A percentile compares a stretch with the other conserved stretches of the same genome.
phyloP scores from a whole-genome alignment of 2,329 filamentous ascomycete species.

The Alternaria atra region DNA sequence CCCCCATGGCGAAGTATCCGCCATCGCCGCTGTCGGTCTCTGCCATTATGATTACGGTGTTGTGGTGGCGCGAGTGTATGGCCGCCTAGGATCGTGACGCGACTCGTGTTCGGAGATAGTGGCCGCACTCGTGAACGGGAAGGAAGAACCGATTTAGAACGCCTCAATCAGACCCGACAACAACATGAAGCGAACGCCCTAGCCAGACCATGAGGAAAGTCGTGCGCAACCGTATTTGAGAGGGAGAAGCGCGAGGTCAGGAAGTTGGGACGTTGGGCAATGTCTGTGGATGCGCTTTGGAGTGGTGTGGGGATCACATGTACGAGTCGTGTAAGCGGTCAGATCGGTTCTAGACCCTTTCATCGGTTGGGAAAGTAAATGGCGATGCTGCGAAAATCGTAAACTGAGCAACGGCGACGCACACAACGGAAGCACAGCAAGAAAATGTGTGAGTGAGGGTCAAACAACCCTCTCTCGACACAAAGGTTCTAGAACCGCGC shows the following conservation, averaged over 20 bases:
- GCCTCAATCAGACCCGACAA: constrained; percentile 8
- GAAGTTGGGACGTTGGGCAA: constrained; percentile 12
- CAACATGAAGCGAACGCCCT: constrained; percentile 5
- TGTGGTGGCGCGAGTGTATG: constrained; percentile 5
- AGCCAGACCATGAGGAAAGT: constrained; percentile 4
- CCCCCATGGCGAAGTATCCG: constrained; percentile 43
- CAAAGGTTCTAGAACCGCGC: constrained; percentile 29
- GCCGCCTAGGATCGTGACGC: background rate
- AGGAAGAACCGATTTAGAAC: constrained; percentile 1
- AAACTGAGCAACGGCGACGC: background rate
- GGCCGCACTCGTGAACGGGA: constrained; percentile 1
- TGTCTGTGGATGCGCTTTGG: constrained; percentile 21
- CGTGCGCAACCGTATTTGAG: constrained; percentile 1
- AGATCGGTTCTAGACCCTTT: constrained; percentile 33
- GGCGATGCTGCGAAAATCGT: background rate
- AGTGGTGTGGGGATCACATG: constrained; percentile 19
- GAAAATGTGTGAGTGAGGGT: constrained; percentile 6
- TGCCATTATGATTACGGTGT: constrained; percentile 28
- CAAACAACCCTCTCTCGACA: constrained; percentile 4
- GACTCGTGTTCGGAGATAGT: constrained; percentile 1
- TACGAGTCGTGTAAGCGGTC: constrained; percentile 20
- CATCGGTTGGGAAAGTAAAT: background rate
- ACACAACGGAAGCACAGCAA: constrained; percentile 7
- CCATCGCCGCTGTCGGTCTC: constrained; percentile 27
- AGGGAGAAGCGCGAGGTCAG: constrained; percentile 2